Conservation (phyloP, 2,329 filamentous ascomycete genomes). For the Dichotomopilus funicola region DNA sequence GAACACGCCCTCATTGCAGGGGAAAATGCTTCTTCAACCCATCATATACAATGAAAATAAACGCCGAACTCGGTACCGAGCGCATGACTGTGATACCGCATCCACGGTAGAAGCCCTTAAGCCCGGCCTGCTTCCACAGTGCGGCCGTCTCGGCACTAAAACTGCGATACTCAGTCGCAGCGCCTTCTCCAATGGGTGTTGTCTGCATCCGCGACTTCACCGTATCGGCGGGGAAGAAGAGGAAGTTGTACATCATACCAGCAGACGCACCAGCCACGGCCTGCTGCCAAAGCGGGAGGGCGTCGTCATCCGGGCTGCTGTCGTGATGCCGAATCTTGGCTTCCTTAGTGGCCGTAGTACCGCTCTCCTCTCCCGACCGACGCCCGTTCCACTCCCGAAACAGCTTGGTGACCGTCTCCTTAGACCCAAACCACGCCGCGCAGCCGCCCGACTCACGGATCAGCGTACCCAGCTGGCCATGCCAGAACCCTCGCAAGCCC, state of each 20-base stretch:
- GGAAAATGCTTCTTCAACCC: conserved; percentile 66
- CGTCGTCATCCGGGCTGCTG: conserved; percentile 26
- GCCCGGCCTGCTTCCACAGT: conserved; percentile 75
- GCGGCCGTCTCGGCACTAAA: conserved; percentile 67
- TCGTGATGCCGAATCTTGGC: conserved; percentile 17
- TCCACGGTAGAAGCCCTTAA: conserved; percentile 83
- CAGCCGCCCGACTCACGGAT: conserved; percentile 91
- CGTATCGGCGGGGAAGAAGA: conserved; percentile 95
- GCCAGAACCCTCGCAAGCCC: conserved; percentile 85
- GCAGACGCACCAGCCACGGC: conserved; percentile 80
- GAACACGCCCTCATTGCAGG: conserved; percentile 30
- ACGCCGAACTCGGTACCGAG: conserved; percentile 89
- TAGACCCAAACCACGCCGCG: conserved; percentile 90
- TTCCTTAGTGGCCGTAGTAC: too few species aligned
- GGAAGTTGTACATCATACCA: conserved; percentile 91
- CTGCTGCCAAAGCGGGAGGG: conserved; percentile 75
- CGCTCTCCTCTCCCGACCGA: conserved; percentile 33
- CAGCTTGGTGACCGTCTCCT: conserved; percentile 69
- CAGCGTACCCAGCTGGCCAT: conserved; percentile 86
- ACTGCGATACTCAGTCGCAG: conserved; percentile 49
- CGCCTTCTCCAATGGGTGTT: conserved; percentile 55
- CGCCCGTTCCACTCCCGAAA: conserved; percentile 56
- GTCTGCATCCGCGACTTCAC: conserved; percentile 98
- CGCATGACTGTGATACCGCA: conserved; percentile 89
- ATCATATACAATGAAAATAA: conserved; percentile 96